Base-by-base conservation (phyloP, 2,329 filamentous ascomycete genomes). In the Alternaria infectoria region DNA sequence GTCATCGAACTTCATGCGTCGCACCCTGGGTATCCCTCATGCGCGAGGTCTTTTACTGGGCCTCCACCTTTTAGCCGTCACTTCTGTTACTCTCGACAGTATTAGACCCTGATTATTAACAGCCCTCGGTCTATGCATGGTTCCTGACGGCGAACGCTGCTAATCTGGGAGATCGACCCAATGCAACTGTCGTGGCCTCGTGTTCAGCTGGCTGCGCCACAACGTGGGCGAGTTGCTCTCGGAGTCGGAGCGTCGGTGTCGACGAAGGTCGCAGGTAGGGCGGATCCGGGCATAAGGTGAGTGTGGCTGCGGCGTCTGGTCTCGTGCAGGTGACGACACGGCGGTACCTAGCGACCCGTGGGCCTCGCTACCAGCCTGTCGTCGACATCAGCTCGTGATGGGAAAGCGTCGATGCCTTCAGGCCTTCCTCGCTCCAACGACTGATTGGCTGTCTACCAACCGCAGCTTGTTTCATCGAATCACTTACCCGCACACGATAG, bases 31-130 rank as follows among this genome's bases (percentile, higher is more conserved):
- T 56, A 65, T 60, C 66, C 60, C 62, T 67, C 57, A 63, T 70
- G 67, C 69, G 57, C 64, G 56, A 61, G 47, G 45, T 66, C 61
- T 59, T 70, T 69, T 71, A 69, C 69, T 67, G 66, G 69, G 50
- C 55, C 36, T 44, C 52, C 49, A 30, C 46, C 28, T 54, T 63
- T 64, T 60, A 67, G 21, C 59, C 59, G 49, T 62, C 36, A 54
- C 12, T 46, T 57, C 57, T 49, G 36, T 43, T 40, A 46, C 50
- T 6, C 47, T 21, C 26, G 26, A 59, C 21, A 55, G 46, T 54
- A 61, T 28, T 46, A 65, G 58, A 40, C 55, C 61, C 62, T 26
- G 17, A 50, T 12, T 65, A 59, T 59, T 52, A 51, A 46, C 52
- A 44, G 58, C 47, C 44, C 46, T 26, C 9, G 51, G 11, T 57